Base-by-base conservation (phyloP, 1,139 yeast species). In the Tardiomyces depauwii region DNA sequence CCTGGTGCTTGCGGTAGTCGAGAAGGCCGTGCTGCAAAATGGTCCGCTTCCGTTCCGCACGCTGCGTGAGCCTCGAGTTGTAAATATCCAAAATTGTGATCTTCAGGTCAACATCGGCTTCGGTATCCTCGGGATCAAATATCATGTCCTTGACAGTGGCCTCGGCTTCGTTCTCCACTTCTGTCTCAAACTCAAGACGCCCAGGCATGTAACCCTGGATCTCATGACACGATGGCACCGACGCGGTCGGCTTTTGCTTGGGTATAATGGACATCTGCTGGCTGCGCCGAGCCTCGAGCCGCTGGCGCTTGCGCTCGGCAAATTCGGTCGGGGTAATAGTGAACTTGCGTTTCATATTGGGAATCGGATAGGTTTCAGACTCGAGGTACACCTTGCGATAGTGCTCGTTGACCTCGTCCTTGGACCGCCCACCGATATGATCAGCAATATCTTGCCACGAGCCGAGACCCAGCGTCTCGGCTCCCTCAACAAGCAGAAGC, bases 121-220 rank as follows among this genome's bases (percentile, higher is more conserved):
- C 80, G 51, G 81, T 80, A 58, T 91, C 98, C 52, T 91, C 97
- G 0, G 93, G 87, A 57, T 91, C 97, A 60, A 93, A 91, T 7
- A 83, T 76, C 91, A 91, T 86, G 62, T 93, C 98, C 62, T 91
- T 93, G 38, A 91, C 87, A 0, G 94, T 81, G 47, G 83, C 73
- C 64, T 91, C 99, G 0, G 98, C 98, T 45, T 91, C 99, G 59
- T 91, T 91, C 62, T 93, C 98, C 39, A 85, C 88, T 62, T 91
- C 99, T 50, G 82, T 86, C 60, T 91, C 99, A 64, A 91, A 91
- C 63, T 91, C 99, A 53, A 91, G 71, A 57, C 98, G 77, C 43
- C 98, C 99, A 36, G 99, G 99, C 99, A 93, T 91, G 62, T 82
- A 91, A 2, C 96, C 97, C 64, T 91, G 97, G 51, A 91, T 79